Percentiles rank a stretch among this genome's conserved stretches.
Conservation (phyloP, 2,329 filamentous ascomycete species). For the Neurospora sp. region DNA sequence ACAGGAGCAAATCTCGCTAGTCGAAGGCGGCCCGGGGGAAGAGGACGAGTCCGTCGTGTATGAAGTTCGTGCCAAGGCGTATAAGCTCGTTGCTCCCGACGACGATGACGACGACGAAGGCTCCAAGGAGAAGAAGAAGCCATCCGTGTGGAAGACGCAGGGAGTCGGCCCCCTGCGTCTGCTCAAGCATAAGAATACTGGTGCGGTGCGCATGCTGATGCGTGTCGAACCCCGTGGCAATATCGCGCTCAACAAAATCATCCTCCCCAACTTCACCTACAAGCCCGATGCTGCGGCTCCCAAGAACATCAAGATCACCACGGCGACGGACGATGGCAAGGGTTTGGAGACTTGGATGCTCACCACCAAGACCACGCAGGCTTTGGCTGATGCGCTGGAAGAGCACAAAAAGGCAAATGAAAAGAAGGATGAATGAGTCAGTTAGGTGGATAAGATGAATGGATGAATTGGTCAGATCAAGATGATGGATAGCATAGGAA, state of each 20-base stretch:
- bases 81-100: slow-evolving; percentile 46
- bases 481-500: neutral
- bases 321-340: slow-evolving; percentile 46
- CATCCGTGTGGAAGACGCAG: slow-evolving; percentile 55
- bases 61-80: slow-evolving; percentile 60
- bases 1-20: slow-evolving; percentile 62
- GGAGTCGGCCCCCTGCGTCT: slow-evolving; percentile 64
- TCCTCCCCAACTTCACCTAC: slow-evolving; percentile 55
- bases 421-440: slow-evolving; percentile 32
- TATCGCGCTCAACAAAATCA: slow-evolving; percentile 59
- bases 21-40: slow-evolving; percentile 55
- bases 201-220: slow-evolving; percentile 56
- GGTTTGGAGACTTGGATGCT: slow-evolving; percentile 61
- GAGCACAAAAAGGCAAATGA: slow-evolving; percentile 42
- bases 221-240: slow-evolving; percentile 67
- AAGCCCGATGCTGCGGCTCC: slow-evolving; percentile 36
- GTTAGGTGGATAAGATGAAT: neutral
- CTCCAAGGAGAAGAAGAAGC: slow-evolving; percentile 34
- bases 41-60: slow-evolving; percentile 62
- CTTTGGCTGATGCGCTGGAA: slow-evolving; percentile 42
- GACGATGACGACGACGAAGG: slow-evolving; percentile 35
- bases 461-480: neutral
- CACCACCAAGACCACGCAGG: slow-evolving; percentile 56
- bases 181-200: slow-evolving; percentile 62
- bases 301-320: slow-evolving; percentile 51